Conservation (phyloP, 2,329 filamentous ascomycete genomes). For the Ophiostoma sp. region DNA sequence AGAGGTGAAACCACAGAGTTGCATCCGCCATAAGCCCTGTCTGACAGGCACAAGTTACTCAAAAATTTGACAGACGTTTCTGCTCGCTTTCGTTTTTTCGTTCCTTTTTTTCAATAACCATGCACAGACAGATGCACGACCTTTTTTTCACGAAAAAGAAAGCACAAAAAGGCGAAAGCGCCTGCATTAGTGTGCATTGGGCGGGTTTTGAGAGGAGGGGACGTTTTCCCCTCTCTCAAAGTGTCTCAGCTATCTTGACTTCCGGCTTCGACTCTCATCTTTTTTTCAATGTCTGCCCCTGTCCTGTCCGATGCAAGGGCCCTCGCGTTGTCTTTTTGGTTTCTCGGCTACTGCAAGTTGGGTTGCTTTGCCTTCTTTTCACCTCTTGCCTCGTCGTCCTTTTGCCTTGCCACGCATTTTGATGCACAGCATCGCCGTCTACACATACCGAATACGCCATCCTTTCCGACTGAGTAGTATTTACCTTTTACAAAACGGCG, state of each 20-base stretch:
- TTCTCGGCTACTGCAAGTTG: neutral
- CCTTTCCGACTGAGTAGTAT: too few species aligned
- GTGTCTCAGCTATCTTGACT: neutral
- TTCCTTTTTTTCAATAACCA: neutral
- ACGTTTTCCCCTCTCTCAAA: neutral
- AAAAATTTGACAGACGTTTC: too few species aligned
- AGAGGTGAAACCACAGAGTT: neutral
- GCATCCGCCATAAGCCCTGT: neutral
- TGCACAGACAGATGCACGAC: neutral
- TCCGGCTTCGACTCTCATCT: too few species aligned
- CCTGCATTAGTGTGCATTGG: conserved; percentile 4
- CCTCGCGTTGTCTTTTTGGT: neutral
- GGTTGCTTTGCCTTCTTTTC: neutral
- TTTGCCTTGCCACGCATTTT: neutral
- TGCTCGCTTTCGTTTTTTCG: neutral
- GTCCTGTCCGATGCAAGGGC: neutral
- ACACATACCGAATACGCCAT: too few species aligned
- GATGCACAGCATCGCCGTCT: neutral
- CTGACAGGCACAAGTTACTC: neutral
- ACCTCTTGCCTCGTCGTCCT: neutral
- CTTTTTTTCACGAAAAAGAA: neutral
- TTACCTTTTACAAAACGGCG: neutral
- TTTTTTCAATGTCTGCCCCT: neutral
- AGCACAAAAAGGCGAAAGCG: neutral
- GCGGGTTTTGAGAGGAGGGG: neutral